These are phyloP conservation scores for Podaxis carcinomalis DNA, from an alignment of 768 basidiomycete species.

Conservation along the genomic window DNA sequence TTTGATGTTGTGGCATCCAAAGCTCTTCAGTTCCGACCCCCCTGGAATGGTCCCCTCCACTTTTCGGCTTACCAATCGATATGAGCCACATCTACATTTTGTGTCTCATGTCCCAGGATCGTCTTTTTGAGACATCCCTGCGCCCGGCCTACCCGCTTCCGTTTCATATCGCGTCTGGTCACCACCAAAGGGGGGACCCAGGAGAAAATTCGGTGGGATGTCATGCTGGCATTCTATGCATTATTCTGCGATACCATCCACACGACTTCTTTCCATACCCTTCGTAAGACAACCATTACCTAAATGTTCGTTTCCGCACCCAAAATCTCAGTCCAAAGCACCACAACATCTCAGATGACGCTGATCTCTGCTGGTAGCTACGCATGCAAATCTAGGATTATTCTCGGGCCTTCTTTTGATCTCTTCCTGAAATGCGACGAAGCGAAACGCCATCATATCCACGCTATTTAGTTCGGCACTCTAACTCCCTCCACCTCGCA, in stretches of 20 bases:
- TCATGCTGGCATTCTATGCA: not conserved
- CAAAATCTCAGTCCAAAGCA: not conserved
- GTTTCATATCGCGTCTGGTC: not conserved
- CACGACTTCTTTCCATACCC: not conserved
- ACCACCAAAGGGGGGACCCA: not conserved
- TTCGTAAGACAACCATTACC: not conserved
- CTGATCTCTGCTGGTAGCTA: not conserved
- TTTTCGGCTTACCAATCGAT: not conserved
- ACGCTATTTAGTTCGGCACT: not conserved
- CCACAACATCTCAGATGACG: too few species aligned
- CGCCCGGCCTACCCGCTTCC: not conserved
- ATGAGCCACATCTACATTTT: not conserved
- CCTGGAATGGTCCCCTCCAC: not conserved
- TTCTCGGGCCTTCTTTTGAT: constrained; percentile 10
- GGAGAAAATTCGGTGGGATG: constrained; percentile 8
- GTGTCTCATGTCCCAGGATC: too few species aligned
- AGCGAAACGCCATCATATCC: not conserved
- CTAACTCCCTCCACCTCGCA: not conserved
- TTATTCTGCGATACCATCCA: not conserved
- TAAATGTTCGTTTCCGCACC: not conserved
- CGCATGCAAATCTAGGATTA: not conserved
- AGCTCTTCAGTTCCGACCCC: not conserved
- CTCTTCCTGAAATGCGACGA: not conserved
- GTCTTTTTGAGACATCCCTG: too few species aligned
- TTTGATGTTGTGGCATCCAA: not conserved